Conservation (phyloP, 192 early-diverging fungal genomes). For the Linderina pennispora region DNA sequence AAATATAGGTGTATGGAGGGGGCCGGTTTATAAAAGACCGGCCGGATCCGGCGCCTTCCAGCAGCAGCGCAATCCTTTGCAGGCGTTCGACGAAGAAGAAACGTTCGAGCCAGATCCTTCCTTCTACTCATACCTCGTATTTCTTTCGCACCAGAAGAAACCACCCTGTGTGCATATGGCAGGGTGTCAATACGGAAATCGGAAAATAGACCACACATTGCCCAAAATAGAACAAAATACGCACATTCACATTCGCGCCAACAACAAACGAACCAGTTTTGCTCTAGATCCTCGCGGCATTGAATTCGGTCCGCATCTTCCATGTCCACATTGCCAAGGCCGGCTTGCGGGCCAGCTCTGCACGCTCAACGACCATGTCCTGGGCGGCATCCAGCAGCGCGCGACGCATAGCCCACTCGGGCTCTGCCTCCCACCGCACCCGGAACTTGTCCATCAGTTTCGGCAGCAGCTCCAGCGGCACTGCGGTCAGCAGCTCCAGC, state of each 20-base stretch:
- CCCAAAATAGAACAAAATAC: not conserved
- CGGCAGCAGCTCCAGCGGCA: slow-evolving; percentile 20
- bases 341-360: slow-evolving; percentile 20
- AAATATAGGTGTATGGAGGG: too few relatives aligned
- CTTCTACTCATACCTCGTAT: too few relatives aligned
- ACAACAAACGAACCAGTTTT: not conserved
- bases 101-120: too few relatives aligned
- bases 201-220: not conserved
- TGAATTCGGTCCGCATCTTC: slow-evolving; percentile 12
- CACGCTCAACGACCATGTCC: slow-evolving; percentile 4
- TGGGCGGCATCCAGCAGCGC: slow-evolving; percentile 5
- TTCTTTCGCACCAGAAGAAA: too few relatives aligned
- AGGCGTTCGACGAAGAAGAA: too few relatives aligned
- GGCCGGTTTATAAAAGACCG: too few relatives aligned
- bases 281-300: slow-evolving; percentile 1
- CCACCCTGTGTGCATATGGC: not conserved
- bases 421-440: not conserved
- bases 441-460: slow-evolving; percentile 8
- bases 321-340: slow-evolving; percentile 22
- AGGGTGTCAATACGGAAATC: not conserved
- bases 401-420: not conserved
- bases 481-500: slow-evolving; percentile 2
- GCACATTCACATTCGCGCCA: not conserved
- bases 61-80: too few relatives aligned
- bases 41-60: too few relatives aligned